Conservation (phyloP, 2,329 filamentous ascomycete genomes). For the Domatiomyces globalis region DNA sequence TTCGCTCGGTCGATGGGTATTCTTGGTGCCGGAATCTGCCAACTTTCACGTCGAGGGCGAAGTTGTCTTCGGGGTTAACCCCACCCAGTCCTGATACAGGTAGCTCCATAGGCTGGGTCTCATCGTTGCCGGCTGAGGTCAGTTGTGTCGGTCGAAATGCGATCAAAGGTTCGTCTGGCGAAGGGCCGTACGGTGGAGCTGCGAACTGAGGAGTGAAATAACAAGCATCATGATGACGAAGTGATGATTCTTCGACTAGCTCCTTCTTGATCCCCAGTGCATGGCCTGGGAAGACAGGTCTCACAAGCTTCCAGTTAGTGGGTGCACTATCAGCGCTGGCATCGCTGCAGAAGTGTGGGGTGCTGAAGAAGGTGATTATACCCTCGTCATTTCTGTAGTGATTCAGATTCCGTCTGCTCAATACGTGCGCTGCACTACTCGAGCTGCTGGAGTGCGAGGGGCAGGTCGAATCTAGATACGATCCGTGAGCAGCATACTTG, state of each 20-base stretch:
- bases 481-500: conserved; percentile 28
- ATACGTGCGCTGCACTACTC: conserved; percentile 31
- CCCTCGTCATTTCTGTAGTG: conserved; percentile 42
- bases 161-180: neutral
- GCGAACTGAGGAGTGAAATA: conserved; percentile 11
- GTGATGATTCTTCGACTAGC: conserved; percentile 4
- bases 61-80: conserved; percentile 24
- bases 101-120: conserved; percentile 18
- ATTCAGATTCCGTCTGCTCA: conserved; percentile 36
- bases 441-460: conserved; percentile 35
- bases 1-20: neutral
- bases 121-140: conserved; percentile 10
- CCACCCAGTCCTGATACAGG: conserved; percentile 23
- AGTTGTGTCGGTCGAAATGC: conserved; percentile 1
- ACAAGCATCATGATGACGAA: conserved; percentile 12
- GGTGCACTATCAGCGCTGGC: conserved; percentile 32
- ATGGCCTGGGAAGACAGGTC: conserved; percentile 1
- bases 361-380: conserved; percentile 71
- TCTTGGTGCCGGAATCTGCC: conserved; percentile 2
- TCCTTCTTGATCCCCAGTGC: conserved; percentile 6
- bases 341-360: conserved; percentile 67
- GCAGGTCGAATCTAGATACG: conserved; percentile 37
- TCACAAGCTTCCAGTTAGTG: conserved; percentile 5
- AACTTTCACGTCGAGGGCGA: conserved; percentile 21
- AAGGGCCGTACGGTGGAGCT: neutral